phyloP scores from a whole-genome alignment of 2,329 filamentous ascomycete genomes.

The Sarocladium kiliense region DNA sequence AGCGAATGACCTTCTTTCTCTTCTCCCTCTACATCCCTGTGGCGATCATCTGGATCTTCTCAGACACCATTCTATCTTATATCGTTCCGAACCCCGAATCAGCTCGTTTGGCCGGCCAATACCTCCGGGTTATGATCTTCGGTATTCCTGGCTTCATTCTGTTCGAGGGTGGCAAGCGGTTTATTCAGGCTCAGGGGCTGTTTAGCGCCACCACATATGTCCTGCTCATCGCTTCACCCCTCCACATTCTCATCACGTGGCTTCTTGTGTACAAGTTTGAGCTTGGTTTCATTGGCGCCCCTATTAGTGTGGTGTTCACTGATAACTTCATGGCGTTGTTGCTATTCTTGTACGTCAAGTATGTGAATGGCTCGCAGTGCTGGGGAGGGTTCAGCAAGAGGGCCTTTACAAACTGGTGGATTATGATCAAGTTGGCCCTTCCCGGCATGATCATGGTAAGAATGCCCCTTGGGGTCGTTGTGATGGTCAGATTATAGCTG shows the following conservation, averaged over 20 bases:
- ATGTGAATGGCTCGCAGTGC: constrained; percentile 69
- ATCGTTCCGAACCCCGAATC: constrained; percentile 48
- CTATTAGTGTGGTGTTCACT: constrained; percentile 73
- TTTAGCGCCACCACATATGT: constrained; percentile 77
- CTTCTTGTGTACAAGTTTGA: constrained; percentile 67
- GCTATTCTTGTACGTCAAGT: constrained; percentile 73
- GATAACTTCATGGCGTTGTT: constrained; percentile 72
- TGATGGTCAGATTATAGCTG: neutral
- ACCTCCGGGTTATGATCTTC: constrained; percentile 65
- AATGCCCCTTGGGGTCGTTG: too few species aligned
- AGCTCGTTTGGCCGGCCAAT: constrained; percentile 64
- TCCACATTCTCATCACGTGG: constrained; percentile 76
- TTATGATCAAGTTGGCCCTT: constrained; percentile 80
- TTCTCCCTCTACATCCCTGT: constrained; percentile 69
- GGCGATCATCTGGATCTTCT: constrained; percentile 63
- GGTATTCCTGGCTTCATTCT: constrained; percentile 72
- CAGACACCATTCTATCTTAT: constrained; percentile 55
- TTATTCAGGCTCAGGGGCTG: constrained; percentile 76
- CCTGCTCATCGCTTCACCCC: constrained; percentile 67
- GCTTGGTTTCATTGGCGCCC: constrained; percentile 74
- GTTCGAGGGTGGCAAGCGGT: constrained; percentile 76
- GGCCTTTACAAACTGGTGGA: constrained; percentile 69
- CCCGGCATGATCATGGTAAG: constrained; percentile 80
- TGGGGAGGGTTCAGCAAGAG: constrained; percentile 75
- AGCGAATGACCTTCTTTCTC: constrained; percentile 76